phyloP scores from a whole-genome alignment of 2,329 filamentous ascomycete species.

The Onygenales sp. region DNA sequence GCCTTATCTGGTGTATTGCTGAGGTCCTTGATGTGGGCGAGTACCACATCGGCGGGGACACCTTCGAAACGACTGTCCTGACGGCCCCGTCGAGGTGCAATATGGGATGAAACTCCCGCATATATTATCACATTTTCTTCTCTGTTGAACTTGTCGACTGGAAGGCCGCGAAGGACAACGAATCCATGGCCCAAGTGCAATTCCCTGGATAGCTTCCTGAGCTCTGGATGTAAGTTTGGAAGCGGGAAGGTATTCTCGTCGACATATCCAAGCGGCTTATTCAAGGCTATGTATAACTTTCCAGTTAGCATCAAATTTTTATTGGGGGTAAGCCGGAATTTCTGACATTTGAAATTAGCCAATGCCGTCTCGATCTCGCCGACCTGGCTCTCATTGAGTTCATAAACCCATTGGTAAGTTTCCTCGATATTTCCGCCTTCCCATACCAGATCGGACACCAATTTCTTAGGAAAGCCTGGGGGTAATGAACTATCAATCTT shows the following conservation, averaged over 20 bases:
- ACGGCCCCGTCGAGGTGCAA: constrained; percentile 29
- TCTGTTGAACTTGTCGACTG: constrained; percentile 25
- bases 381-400: constrained; percentile 27
- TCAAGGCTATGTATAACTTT: constrained; percentile 16
- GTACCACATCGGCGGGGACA: constrained; percentile 37
- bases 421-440: constrained; percentile 30
- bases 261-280: constrained; percentile 29
- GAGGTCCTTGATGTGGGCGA: constrained; percentile 57
- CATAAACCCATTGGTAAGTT: constrained; percentile 33
- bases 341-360: constrained; percentile 31
- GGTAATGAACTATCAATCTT: constrained; percentile 23
- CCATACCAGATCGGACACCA: constrained; percentile 39
- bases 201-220: constrained; percentile 27
- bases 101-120: constrained; percentile 34
- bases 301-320: constrained; percentile 4
- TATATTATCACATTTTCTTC: constrained; percentile 35
- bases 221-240: constrained; percentile 22
- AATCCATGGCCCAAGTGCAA: constrained; percentile 37
- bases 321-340: neutral
- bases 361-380: constrained; percentile 36
- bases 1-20: constrained; percentile 16
- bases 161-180: constrained; percentile 34
- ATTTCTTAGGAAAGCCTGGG: constrained; percentile 29
- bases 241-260: constrained; percentile 37
- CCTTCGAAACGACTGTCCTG: constrained; percentile 29